Percentiles rank a stretch among this genome's conserved stretches.
phyloP scores from a whole-genome alignment of 2,329 filamentous ascomycete genomes.

The Alternaria solani region DNA sequence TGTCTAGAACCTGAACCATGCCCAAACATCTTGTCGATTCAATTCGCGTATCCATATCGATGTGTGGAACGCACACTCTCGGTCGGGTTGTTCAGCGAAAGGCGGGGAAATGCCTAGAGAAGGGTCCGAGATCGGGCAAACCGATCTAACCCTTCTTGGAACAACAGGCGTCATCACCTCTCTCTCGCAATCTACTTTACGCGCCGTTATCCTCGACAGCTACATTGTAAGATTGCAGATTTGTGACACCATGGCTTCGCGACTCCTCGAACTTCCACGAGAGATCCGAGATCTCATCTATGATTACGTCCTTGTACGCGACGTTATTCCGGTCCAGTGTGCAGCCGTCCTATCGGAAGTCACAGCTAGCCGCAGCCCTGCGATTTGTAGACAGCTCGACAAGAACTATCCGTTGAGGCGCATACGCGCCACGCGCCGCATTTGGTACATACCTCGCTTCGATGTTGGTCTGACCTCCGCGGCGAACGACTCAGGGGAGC shows the following conservation, averaged over 20 bases:
- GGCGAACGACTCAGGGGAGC: conserved; percentile 8
- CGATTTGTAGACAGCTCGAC: conserved; percentile 11
- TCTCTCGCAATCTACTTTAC: not conserved
- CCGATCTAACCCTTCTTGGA: not conserved
- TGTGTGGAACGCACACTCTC: not conserved
- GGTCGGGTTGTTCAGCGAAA: not conserved
- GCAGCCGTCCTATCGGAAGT: conserved; percentile 14
- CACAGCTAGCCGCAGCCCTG: conserved; percentile 8
- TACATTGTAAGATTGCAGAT: not conserved
- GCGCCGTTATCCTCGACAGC: not conserved
- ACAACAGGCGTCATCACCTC: conserved; percentile 8
- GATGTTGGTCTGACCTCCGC: conserved; percentile 22
- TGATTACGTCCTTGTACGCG: conserved; percentile 25
- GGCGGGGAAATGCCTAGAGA: not conserved
- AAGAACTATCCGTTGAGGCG: conserved; percentile 18
- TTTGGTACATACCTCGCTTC: conserved; percentile 28
- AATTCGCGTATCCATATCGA: not conserved
- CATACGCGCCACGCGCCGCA: conserved; percentile 16
- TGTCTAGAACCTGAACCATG: not conserved
- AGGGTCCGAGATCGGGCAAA: not conserved
- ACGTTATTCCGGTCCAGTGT: conserved; percentile 25
- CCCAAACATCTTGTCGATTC: not conserved
- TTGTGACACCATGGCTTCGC: conserved; percentile 14
- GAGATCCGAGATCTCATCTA: conserved; percentile 35
- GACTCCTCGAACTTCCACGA: conserved; percentile 25